Percentiles rank a stretch among this genome's conserved stretches.
Conservation (phyloP, 371 early-diverging fungal species). For the Apophysomyces ossiformis region DNA sequence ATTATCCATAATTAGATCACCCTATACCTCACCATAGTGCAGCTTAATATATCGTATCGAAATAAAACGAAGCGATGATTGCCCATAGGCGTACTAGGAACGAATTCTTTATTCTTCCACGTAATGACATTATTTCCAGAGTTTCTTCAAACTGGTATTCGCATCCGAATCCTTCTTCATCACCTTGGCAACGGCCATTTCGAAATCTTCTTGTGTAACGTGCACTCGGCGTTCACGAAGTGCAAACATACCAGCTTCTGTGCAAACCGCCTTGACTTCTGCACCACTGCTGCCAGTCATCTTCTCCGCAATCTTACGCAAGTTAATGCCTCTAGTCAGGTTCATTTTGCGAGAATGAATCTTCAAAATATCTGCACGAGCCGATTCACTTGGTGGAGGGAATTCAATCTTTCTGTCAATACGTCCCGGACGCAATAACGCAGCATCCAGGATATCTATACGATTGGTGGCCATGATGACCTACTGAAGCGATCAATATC, state of each 20-base stretch:
- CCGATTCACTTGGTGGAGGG: slow-evolving; percentile 90
- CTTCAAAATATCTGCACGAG: slow-evolving; percentile 98
- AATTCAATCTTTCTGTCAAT: slow-evolving; percentile 99
- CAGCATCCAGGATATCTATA: slow-evolving; percentile 99
- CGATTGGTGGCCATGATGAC: slow-evolving; percentile 71
- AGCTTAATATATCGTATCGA: not conserved
- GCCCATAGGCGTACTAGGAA: not conserved
- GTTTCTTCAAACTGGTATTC: slow-evolving; percentile 95
- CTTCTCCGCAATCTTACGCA: slow-evolving; percentile 98
- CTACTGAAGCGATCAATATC: not conserved
- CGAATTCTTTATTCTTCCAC: not conserved
- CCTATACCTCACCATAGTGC: not conserved
- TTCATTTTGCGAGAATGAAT: slow-evolving; percentile 99
- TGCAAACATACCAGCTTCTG: slow-evolving; percentile 99
- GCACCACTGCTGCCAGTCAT: slow-evolving; percentile 98
- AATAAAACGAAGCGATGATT: not conserved
- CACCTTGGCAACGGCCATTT: slow-evolving; percentile 99
- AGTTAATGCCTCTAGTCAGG: slow-evolving; percentile 97
- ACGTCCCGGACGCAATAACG: slow-evolving; percentile 98
- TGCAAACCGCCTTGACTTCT: slow-evolving; percentile 92
- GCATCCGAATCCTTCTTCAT: slow-evolving; percentile 98
- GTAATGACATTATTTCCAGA: slow-evolving; percentile 83
- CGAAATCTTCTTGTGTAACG: slow-evolving; percentile 99
- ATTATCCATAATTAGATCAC: not conserved
- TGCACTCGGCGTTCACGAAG: slow-evolving; percentile 98